Evolutionary conservation across 192 early-diverging fungal genomes (phyloP), one percentile per base, ranked within the genome.

Genomic region (Coemansia sp.): DNA sequence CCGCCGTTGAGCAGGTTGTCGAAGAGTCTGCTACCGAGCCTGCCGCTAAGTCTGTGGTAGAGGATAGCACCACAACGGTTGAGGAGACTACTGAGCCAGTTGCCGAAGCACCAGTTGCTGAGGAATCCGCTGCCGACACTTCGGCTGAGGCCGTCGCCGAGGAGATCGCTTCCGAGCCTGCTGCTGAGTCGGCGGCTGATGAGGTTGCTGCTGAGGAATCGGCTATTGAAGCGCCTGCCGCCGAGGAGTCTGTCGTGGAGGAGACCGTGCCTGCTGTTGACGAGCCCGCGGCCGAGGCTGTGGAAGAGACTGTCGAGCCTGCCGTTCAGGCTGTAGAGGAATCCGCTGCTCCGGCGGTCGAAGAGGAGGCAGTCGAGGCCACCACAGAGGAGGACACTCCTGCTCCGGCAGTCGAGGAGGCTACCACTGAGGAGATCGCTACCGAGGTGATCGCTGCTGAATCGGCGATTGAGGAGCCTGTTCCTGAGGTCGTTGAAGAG

Each of bases 101-200:
- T 19, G 48, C 5, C 12, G 48, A 50, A 0, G 29, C 24, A 19
- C 23, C 47, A 24, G 48, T 29, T n/a, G 48, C 9, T 14, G 48
- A 28, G 24, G 32, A 19, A 6, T 6, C 51, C 32, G 31, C 32
- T 16, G 32, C 52, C 22, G 49, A 52, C 9, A 3, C 18, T 28
- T n/a, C n/a, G n/a, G n/a, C n/a, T 33, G 45, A 29, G 29, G 30
- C 52, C 3, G 52, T 33, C 8, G 50, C 40, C 6, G 50, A 38
- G 0, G 35, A 22, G 19, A n/a, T n/a, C n/a, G n/a, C n/a, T n/a
- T 3, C 11, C 9, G 47, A 27, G 4, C 53, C n/a, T n/a, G 35
- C 30, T 24, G 54, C 29, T 33, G 55, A 65, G 32, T 47, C 55
- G 25, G 3, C 42, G 10, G 57, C 32, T 6, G 45, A 25, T 4